Evolutionary conservation across 176 grass and related monocot species (phyloP), one percentile per base, ranked within the genome.

Genomic region (Saccharum spontaneum): DNA sequence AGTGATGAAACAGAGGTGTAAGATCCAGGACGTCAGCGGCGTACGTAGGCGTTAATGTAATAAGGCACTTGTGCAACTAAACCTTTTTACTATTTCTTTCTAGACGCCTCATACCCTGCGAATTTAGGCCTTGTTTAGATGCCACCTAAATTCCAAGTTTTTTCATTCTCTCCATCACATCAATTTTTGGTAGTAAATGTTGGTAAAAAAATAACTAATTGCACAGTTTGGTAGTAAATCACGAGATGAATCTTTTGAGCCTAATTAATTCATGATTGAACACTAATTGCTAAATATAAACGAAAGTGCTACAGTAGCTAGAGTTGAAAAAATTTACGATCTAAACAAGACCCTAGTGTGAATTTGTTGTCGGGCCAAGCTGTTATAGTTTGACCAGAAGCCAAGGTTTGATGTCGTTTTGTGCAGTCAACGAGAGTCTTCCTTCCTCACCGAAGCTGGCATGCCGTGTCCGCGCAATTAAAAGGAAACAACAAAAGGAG

Each of bases 371-470:
- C 39, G 34, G 34, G 7, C 38, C 57, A 71, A 1, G 20, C 36
- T 43, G 6, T 60, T 59, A 59, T 16, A 30, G 67, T 43, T 36
- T 5, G 50, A 26, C 50, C 36, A 17, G 8, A 13, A 62, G n/a
- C 59, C 49, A 38, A 24, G 59, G 10, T 62, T 24, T 26, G 23
- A 4, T 79, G 49, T 30, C 23, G 48, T 61, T 40, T 3, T 16
- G 41, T 26, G 40, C 48, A 59, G 71, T 87, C 71, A 82, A 87
- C n/a, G n/a, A 62, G 13, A 33, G 63, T 65, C 62, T 24, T 62
- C 59, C 59, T 22, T 62, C n/a, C n/a, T 62, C 59, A 26, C 9
- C 59, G 59, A 62, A 26, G n/a, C 59, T 62, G 3, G 4, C 59
- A 12, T 60, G 57, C 8, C n/a, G n/a, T 23, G 22, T 61, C 59